Base-by-base conservation (phyloP, 805 yeast genomes). In the Candida silvatica region DNA sequence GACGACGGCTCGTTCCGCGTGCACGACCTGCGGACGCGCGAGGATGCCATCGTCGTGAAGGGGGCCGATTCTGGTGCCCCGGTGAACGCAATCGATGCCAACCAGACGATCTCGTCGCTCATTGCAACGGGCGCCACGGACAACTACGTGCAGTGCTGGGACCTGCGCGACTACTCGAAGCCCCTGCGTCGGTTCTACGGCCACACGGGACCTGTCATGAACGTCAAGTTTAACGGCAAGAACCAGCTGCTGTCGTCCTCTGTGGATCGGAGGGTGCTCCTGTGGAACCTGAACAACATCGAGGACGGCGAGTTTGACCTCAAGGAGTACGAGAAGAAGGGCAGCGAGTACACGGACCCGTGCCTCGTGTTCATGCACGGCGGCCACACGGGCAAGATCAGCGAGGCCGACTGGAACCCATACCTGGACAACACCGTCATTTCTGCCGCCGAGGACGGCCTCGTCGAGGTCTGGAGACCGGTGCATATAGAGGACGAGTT, bases 121-220 rank as follows among this genome's bases (percentile, higher is more conserved):
- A 64, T 82, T 32, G 88, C 80, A 11, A 81, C 92, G 1, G 95
- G 82, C 17, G 80, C 86, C 9, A 74, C 80, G 19, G 95, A 86
- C 52, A 76, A 77, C 46, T 61, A 77, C n/a, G 71, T 85, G 16
- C 72, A 71, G 34, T 60, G 80, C 18, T 85, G 85, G 77, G 95
- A 87, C 52, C 57, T 82, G 36, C 69, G 94, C 51, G 75, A 76
- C 48, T 64, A 75, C 20, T 44, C 62, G 2, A 54, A 60, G 11
- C 83, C 87, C 20, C 47, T 82, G 22, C 69, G 90, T 47, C 69
- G 71, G 37, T 59, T 86, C 14, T 72, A 67, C 44, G 94, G 92
- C 16, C 94, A 84, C 52, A 54, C 64, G 29, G 70, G 64, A 17
- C 62, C 73, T 3, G 66, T 81, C 20, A 62, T 73, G 31, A 68